Percentiles rank a stretch among this genome's conserved stretches.
phyloP scores from a whole-genome alignment of 2,329 filamentous ascomycete species.

The Fusarium robinianum region DNA sequence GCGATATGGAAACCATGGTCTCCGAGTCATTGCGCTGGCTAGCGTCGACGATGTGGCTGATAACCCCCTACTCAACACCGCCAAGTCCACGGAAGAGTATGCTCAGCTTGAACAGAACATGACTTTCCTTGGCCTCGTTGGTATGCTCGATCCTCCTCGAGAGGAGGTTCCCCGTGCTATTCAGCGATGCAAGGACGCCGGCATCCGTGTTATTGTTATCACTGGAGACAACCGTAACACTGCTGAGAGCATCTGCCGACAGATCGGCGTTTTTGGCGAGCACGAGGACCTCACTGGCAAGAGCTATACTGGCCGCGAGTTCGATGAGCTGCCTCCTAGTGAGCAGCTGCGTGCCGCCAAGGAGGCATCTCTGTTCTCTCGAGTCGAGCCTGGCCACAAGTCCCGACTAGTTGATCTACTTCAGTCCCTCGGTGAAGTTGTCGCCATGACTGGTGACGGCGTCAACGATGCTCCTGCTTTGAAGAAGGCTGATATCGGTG shows the following conservation, averaged over 20 bases:
- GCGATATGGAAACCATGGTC: constrained; percentile 87
- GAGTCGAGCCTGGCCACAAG: constrained; percentile 95
- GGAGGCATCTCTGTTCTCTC: constrained; percentile 88
- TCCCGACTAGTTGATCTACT: constrained; percentile 96
- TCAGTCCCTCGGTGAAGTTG: constrained; percentile 89
- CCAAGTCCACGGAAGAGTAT: constrained; percentile 85
- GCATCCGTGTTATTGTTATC: constrained; percentile 96
- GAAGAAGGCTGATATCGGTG: constrained; percentile 98
- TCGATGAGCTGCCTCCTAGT: constrained; percentile 77
- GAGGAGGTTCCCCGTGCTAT: constrained; percentile 89
- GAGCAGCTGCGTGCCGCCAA: constrained; percentile 86
- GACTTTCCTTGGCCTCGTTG: constrained; percentile 90
- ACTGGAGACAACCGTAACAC: constrained; percentile 98
- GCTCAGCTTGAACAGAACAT: constrained; percentile 87
- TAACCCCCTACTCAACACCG: constrained; percentile 71
- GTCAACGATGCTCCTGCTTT: constrained; percentile 97
- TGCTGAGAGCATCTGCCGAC: constrained; percentile 94
- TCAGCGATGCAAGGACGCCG: constrained; percentile 84
- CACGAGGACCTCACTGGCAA: constrained; percentile 85
- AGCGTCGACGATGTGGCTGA: constrained; percentile 75
- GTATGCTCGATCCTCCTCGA: constrained; percentile 95
- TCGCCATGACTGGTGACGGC: constrained; percentile 98
- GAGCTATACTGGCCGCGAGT: constrained; percentile 94
- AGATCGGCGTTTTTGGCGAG: constrained; percentile 89
- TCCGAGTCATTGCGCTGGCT: constrained; percentile 93